Conservation (phyloP, 495 filamentous ascomycete genomes). For the Umbilicaria muhlenbergii region DNA sequence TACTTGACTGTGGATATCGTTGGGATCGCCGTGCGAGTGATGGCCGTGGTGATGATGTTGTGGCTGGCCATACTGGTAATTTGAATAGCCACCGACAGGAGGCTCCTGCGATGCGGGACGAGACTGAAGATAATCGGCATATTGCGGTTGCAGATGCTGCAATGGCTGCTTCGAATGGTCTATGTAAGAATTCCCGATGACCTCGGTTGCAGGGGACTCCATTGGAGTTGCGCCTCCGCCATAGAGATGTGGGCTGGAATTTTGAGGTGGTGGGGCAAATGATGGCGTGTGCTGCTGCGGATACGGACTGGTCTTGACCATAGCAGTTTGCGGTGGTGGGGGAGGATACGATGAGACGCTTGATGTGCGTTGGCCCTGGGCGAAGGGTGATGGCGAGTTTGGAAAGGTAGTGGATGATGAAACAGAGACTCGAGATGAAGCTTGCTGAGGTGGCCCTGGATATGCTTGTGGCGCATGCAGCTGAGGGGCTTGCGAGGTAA, state of each 20-base stretch:
- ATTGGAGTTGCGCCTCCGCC: conserved; percentile 11
- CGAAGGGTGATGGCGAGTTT: conserved; percentile 24
- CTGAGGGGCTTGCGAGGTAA: conserved; percentile 1
- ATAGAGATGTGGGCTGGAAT: conserved; percentile 30
- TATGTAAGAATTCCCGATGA: conserved; percentile 13
- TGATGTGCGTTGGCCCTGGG: conserved; percentile 3
- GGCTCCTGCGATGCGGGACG: conserved; percentile 13
- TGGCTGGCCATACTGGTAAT: conserved; percentile 35
- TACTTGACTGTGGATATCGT: conserved; percentile 57
- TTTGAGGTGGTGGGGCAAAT: conserved; percentile 31
- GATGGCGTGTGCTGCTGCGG: conserved; percentile 3
- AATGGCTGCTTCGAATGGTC: not conserved
- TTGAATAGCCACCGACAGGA: conserved; percentile 35
- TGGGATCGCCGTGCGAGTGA: conserved; percentile 28
- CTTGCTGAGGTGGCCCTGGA: conserved; percentile 20
- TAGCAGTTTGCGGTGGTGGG: conserved; percentile 14
- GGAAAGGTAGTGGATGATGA: conserved; percentile 6
- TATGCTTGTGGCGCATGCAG: conserved; percentile 4
- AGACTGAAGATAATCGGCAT: conserved; percentile 7
- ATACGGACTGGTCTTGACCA: conserved; percentile 7
- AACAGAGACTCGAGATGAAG: conserved; percentile 17
- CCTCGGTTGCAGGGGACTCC: conserved; percentile 12
- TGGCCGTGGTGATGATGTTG: conserved; percentile 19
- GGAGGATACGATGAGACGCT: conserved; percentile 22
- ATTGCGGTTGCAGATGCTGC: conserved; percentile 3